These are phyloP conservation scores for Leishmania aethiopica DNA, from an alignment of 208 protist genomes.

Conservation along the genomic window DNA sequence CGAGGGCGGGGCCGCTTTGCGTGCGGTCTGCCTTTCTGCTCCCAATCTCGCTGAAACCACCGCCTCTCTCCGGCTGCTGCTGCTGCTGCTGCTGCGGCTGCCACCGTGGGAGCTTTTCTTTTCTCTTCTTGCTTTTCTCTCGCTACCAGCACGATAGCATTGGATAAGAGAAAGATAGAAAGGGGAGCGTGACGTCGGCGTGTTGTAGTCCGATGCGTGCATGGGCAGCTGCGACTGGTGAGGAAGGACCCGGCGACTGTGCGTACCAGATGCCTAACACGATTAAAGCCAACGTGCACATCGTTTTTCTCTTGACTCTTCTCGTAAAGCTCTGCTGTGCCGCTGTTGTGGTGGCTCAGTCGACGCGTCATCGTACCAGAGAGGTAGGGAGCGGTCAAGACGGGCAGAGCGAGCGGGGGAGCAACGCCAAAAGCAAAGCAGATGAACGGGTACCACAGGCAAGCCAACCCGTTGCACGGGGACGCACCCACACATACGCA, in stretches of 20 bases:
- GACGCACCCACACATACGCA: neutral
- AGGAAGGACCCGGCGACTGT: neutral
- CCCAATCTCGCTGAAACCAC: neutral
- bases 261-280: neutral
- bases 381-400: neutral
- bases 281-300: neutral
- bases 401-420: neutral
- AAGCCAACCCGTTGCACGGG: neutral
- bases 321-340: neutral
- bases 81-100: neutral
- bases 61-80: neutral
- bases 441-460: neutral
- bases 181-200: neutral
- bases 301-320: neutral
- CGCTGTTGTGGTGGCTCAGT: neutral
- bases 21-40: no score
- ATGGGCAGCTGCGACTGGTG: neutral
- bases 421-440: neutral
- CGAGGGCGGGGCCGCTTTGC: neutral
- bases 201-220: neutral
- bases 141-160: neutral
- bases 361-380: neutral
- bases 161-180: neutral
- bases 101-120: neutral
- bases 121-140: neutral